Evolutionary conservation across 1,284 basidiomycete genomes (phyloP), one percentile per base, ranked within the genome.

Genomic region (Boletus smithii): DNA sequence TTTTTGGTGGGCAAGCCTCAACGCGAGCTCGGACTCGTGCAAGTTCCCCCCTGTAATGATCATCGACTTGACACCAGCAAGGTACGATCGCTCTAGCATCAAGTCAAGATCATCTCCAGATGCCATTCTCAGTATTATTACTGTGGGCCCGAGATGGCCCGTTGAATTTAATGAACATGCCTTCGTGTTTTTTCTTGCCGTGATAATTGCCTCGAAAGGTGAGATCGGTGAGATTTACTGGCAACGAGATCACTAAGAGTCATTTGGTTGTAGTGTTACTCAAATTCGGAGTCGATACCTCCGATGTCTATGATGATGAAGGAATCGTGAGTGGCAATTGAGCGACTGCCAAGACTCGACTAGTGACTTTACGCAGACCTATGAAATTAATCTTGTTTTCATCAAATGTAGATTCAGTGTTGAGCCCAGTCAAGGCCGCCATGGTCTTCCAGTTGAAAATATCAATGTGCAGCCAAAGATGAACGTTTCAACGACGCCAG

Each of bases 21-120:
- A 57, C 0, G 88, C 88, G 17, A 79, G 65, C 45, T 68, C 67
- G 3, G 83, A 85, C 63, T 93, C 90, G 6, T 69, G 60, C 10
- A 95, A 69, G 48, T 80, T 87, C 0, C 86, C 85, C 0, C 90
- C 90, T 1, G 91, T 94, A 44, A 95, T 77, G 53, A 95, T 81
- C 73, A 91, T 85, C n/a, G 76, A 79, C 46, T 76, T 74, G 5
- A 94, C 85, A 0, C 88, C 88, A 1, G 85, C 84, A 2, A 66
- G 62, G 33, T 69, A 68, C 0, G 88, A 79, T 47, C 91, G 77
- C 14, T 71, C 63, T 4, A 92, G 61, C 45, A 95, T 74, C 5
- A 70, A 69, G 4, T 74, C 68, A 11, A 93, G 68, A 59, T 95
- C 92, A 57, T 88, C 84, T 80, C 58, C n/a, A 31, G 14, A 53